Conservation (phyloP, 2,329 filamentous ascomycete species). For the Aurifilum marmelostoma region DNA sequence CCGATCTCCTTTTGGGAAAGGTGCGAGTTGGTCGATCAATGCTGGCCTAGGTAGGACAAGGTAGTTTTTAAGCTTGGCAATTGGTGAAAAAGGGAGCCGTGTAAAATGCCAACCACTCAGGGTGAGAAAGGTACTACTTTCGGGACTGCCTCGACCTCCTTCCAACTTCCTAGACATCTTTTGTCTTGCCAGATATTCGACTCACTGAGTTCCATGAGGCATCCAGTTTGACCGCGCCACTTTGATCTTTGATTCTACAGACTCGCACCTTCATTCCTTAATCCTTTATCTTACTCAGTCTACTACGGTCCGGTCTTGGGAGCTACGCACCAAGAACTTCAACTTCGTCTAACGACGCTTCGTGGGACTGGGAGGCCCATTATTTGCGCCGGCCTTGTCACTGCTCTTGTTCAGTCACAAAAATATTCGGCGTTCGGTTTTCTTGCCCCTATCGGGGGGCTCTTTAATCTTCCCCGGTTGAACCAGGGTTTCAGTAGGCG, state of each 20-base stretch:
- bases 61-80: background rate
- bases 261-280: background rate
- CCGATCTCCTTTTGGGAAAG: background rate
- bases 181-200: background rate
- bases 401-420: background rate
- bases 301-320: background rate
- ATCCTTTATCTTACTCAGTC: background rate
- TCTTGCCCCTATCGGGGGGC: no score
- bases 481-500: no score
- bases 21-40: background rate
- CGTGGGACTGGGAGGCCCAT: background rate
- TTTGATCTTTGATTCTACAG: background rate
- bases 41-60: background rate
- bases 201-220: background rate
- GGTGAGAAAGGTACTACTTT: background rate
- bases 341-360: background rate
- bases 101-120: background rate
- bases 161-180: background rate
- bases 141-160: background rate
- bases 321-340: background rate
- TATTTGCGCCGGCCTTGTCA: background rate
- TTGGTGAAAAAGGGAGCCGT: background rate
- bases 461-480: no score
- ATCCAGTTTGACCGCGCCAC: background rate
- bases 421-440: background rate